Evolutionary conservation across 192 early-diverging fungal species (phyloP).

Genomic region (Coemansia sp.): DNA sequence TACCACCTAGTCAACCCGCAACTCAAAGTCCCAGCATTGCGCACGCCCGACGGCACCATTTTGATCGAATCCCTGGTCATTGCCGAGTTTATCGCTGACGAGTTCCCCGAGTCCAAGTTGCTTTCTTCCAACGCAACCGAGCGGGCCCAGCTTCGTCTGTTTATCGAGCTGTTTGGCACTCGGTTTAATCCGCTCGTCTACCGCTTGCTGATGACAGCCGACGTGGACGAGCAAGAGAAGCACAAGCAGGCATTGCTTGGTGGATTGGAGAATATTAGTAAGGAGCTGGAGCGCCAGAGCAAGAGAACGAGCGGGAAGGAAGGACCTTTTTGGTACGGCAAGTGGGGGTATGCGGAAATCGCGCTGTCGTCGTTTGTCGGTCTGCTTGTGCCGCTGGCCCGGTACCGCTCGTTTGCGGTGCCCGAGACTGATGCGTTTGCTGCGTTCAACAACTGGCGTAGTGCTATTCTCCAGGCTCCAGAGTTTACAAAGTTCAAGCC

Average conservation of each 20-base stretch:
- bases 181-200: conserved; percentile 21
- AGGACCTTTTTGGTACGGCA: conserved; percentile 33
- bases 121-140: conserved; percentile 18
- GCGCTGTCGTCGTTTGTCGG: conserved; percentile 19
- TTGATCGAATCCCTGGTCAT: conserved; percentile 69
- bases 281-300: conserved; percentile 35
- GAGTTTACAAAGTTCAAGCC: conserved; percentile 21
- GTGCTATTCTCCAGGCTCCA: conserved; percentile 24
- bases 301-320: conserved; percentile 23
- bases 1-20: conserved; percentile 67
- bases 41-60: conserved; percentile 53
- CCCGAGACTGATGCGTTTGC: conserved; percentile 41
- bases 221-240: conserved; percentile 22
- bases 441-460: conserved; percentile 28
- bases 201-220: conserved; percentile 4
- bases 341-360: conserved; percentile 32
- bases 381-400: conserved; percentile 8
- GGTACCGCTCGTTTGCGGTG: conserved; percentile 26
- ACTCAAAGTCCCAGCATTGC: conserved; percentile 66
- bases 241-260: conserved; percentile 11
- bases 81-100: conserved; percentile 64
- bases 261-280: conserved; percentile 12
- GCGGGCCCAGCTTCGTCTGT: conserved; percentile 48
- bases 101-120: conserved; percentile 57
- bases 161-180: conserved; percentile 26